Percentiles rank a stretch among this genome's conserved stretches.
These are phyloP conservation scores for Fusarium sacchari DNA, from an alignment of 2,329 filamentous ascomycete genomes.

Conservation along the genomic window DNA sequence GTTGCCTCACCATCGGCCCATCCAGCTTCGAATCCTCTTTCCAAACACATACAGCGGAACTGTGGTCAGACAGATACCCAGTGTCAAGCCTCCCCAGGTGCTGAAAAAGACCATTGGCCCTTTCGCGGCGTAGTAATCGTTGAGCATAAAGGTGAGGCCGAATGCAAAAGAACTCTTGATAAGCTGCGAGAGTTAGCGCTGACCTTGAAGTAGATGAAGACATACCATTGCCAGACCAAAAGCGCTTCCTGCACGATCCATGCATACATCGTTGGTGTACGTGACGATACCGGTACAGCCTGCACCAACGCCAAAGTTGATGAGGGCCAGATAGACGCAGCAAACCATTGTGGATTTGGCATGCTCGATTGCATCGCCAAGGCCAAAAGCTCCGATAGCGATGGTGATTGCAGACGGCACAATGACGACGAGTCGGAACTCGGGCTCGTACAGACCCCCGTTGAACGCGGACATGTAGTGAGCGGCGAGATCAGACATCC, in stretches of 20 bases:
- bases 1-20: background rate
- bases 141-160: background rate
- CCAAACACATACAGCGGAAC: background rate
- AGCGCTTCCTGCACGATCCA: background rate
- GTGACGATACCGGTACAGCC: constrained; percentile 1
- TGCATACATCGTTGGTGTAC: background rate
- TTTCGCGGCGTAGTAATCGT: background rate
- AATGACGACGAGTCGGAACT: background rate
- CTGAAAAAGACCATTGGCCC: background rate
- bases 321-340: background rate
- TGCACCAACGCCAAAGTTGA: background rate
- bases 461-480: background rate
- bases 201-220: background rate
- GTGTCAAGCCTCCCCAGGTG: background rate
- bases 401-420: background rate
- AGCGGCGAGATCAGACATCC: background rate
- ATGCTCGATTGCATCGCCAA: background rate
- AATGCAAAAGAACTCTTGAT: background rate
- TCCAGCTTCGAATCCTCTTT: background rate
- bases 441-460: background rate
- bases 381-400: background rate
- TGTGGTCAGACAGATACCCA: background rate
- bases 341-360: background rate
- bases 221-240: background rate
- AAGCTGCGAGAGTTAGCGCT: background rate